Evolutionary conservation across 306 rosid species (phyloP).

Genomic region (Bauhinia variegata): DNA sequence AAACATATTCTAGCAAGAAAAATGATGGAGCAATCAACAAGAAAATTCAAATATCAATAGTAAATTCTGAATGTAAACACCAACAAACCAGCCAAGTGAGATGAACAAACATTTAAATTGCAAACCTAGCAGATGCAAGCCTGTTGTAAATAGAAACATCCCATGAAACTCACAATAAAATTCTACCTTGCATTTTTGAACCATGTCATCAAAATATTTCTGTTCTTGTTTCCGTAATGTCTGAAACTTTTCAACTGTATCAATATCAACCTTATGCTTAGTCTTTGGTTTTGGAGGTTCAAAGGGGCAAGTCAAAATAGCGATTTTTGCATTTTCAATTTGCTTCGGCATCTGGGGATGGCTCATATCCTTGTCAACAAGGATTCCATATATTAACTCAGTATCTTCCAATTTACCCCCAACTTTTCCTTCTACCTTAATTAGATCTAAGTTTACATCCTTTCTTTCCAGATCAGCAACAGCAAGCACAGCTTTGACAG

Average conservation of each 20-base stretch:
- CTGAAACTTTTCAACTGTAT: conserved; percentile 93
- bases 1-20: conserved; percentile 17
- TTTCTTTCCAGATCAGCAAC: conserved; percentile 97
- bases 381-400: conserved; percentile 85
- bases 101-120: background rate
- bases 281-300: conserved; percentile 99
- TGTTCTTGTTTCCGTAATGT: conserved; percentile 79
- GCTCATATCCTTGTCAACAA: conserved; percentile 98
- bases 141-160: background rate
- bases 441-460: conserved; percentile 87
- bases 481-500: conserved; percentile 91
- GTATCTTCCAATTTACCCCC: conserved; percentile 98
- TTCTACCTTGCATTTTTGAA: conserved; percentile 85
- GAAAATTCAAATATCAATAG: background rate
- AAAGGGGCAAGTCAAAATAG: conserved; percentile 96
- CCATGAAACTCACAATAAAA: background rate
- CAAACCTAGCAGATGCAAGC: background rate
- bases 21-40: background rate
- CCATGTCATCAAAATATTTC: conserved; percentile 97
- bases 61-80: background rate
- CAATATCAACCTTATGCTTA: conserved; percentile 99
- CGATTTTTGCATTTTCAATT: conserved; percentile 90
- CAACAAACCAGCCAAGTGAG: background rate
- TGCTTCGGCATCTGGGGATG: conserved; percentile 99
- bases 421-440: conserved; percentile 95